Conservation (phyloP, 768 basidiomycete genomes). For the Tricholoma bakamatsutake region DNA sequence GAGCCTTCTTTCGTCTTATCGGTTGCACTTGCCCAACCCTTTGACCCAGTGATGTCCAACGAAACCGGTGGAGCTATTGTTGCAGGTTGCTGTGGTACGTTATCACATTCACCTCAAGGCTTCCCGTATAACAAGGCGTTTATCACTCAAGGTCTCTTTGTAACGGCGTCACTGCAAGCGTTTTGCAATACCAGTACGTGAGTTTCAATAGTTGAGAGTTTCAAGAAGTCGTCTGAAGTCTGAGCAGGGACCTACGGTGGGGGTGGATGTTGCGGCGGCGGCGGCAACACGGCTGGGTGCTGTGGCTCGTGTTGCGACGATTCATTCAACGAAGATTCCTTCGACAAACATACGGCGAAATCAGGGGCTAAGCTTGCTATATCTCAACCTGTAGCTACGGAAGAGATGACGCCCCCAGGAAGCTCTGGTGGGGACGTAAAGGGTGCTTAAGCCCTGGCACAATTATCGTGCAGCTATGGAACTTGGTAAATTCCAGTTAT, state of each 20-base stretch:
- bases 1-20: background rate
- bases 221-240: background rate
- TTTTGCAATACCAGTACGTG: background rate
- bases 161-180: background rate
- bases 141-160: background rate
- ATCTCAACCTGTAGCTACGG: background rate
- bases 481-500: background rate
- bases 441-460: background rate
- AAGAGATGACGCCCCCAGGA: background rate
- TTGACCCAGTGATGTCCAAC: background rate
- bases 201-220: background rate
- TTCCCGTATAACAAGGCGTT: background rate
- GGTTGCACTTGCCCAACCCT: background rate
- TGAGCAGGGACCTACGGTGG: slow-evolving; percentile 25
- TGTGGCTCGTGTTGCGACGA: slow-evolving; percentile 39
- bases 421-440: background rate
- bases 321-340: slow-evolving; percentile 40
- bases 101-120: background rate
- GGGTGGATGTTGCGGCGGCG: slow-evolving; percentile 24
- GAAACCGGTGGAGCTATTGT: background rate
- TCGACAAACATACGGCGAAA: slow-evolving; percentile 34
- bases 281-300: slow-evolving; percentile 31
- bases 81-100: background rate
- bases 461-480: background rate
- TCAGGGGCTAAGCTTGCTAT: slow-evolving; percentile 26